Conservation (phyloP, 108 stramenopile species). For the Discostella stelligeroides region DNA sequence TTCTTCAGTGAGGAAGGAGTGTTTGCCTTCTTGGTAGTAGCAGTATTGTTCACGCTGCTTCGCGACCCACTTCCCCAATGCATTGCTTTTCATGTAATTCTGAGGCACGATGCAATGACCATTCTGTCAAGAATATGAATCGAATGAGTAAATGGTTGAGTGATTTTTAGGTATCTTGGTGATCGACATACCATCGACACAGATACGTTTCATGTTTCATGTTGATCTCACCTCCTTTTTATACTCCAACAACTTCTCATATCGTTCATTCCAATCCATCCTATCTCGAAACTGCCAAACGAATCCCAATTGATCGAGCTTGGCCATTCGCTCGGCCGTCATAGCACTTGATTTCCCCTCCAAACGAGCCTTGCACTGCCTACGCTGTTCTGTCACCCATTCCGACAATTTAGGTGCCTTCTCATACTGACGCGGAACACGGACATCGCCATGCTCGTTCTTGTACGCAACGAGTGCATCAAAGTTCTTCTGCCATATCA, state of each 20-base stretch:
- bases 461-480: conserved; percentile 57
- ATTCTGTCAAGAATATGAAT: conserved; percentile 9
- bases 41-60: conserved; percentile 79
- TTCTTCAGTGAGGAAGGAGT: conserved; percentile 79
- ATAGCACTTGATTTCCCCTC: conserved; percentile 56
- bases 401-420: conserved; percentile 63
- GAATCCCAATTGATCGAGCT: conserved; percentile 73
- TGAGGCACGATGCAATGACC: conserved; percentile 66
- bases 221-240: conserved; percentile 42
- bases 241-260: conserved; percentile 65
- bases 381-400: conserved; percentile 71
- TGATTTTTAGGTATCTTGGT: neutral
- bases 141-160: neutral
- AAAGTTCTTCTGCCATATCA: conserved; percentile 59
- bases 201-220: neutral
- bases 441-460: conserved; percentile 59
- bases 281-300: conserved; percentile 71
- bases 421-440: conserved; percentile 61
- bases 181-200: too few species aligned
- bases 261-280: conserved; percentile 71
- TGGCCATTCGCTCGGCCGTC: conserved; percentile 61
- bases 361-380: conserved; percentile 53
- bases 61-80: conserved; percentile 82
- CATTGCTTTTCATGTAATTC: conserved; percentile 58
- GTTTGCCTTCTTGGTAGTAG: conserved; percentile 56